phyloP scores from a whole-genome alignment of 192 early-diverging fungal species.

The Coemansia sp. region DNA sequence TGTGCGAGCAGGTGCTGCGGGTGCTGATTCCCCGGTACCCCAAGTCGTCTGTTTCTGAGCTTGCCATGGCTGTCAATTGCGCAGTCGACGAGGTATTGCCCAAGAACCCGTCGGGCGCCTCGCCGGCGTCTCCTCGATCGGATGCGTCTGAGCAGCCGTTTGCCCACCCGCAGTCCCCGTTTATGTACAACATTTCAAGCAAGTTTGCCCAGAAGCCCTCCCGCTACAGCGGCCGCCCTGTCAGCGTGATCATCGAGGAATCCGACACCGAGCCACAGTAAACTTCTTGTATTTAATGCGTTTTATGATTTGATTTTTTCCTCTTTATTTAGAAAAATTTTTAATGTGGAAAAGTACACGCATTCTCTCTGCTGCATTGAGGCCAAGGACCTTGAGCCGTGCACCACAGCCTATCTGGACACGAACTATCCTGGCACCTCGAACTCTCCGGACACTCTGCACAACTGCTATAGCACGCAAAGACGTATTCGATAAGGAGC shows the following conservation, averaged over 20 bases:
- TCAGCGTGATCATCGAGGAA: slow-evolving; percentile 44
- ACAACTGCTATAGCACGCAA: too few species aligned
- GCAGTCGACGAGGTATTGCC: slow-evolving; percentile 24
- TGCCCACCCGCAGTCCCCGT: neutral
- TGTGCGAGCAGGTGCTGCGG: slow-evolving; percentile 36
- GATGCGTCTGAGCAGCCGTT: neutral
- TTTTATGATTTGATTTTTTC: neutral
- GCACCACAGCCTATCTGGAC: neutral
- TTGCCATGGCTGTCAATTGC: slow-evolving; percentile 36
- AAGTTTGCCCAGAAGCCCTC: neutral
- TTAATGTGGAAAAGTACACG: neutral
- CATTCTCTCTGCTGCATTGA: too few species aligned
- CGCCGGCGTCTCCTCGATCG: neutral
- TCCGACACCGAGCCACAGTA: slow-evolving; percentile 25
- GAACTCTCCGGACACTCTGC: neutral
- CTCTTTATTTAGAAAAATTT: neutral
- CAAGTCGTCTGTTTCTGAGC: slow-evolving; percentile 27
- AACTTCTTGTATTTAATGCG: neutral
- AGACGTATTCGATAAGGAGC: slow-evolving; percentile 17
- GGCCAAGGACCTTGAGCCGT: too few species aligned
- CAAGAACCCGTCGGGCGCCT: neutral
- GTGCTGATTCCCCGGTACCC: slow-evolving; percentile 35
- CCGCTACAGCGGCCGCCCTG: slow-evolving; percentile 18
- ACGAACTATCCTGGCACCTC: slow-evolving; percentile 2
- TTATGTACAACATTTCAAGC: neutral